Evolutionary conservation across 2,329 filamentous ascomycete genomes (phyloP).

Genomic region (Pseudogymnoascus verrucosus): DNA sequence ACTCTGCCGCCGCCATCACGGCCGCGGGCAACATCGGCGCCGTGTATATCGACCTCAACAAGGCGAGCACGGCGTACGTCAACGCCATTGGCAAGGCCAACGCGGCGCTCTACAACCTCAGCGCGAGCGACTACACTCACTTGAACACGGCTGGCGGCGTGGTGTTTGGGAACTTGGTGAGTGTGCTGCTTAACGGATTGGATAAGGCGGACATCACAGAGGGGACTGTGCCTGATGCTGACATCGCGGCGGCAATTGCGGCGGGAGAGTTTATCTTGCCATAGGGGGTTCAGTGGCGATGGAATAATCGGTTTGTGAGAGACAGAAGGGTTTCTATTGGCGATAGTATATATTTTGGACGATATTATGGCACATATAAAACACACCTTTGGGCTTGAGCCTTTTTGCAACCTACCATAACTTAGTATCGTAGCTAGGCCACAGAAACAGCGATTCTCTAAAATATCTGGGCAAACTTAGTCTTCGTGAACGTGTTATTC

Average conservation of each 20-base stretch:
- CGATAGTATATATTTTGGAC: not conserved
- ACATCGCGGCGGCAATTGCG: conserved; percentile 15
- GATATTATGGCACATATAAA: not conserved
- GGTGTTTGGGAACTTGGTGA: conserved; percentile 41
- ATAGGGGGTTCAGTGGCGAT: not conserved
- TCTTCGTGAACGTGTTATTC: not conserved
- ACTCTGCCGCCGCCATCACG: conserved; percentile 32
- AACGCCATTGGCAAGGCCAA: conserved; percentile 37
- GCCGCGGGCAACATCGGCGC: conserved; percentile 30
- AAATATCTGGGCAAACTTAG: not conserved
- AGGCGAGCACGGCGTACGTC: conserved; percentile 35
- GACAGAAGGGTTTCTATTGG: not conserved
- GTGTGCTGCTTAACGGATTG: conserved; percentile 27
- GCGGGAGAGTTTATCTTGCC: conserved; percentile 13
- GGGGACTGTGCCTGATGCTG: conserved; percentile 11
- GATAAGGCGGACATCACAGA: conserved; percentile 10
- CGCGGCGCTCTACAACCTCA: conserved; percentile 35
- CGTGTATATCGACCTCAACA: conserved; percentile 37
- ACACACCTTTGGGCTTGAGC: too few species aligned
- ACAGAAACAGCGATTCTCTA: not conserved
- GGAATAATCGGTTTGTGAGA: not conserved
- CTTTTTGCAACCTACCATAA: too few species aligned
- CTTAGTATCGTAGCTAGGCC: not conserved
- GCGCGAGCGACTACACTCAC: conserved; percentile 40
- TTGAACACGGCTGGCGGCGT: conserved; percentile 36